phyloP scores from a whole-genome alignment of 2,329 filamentous ascomycete species.

The Trichophyton simii region DNA sequence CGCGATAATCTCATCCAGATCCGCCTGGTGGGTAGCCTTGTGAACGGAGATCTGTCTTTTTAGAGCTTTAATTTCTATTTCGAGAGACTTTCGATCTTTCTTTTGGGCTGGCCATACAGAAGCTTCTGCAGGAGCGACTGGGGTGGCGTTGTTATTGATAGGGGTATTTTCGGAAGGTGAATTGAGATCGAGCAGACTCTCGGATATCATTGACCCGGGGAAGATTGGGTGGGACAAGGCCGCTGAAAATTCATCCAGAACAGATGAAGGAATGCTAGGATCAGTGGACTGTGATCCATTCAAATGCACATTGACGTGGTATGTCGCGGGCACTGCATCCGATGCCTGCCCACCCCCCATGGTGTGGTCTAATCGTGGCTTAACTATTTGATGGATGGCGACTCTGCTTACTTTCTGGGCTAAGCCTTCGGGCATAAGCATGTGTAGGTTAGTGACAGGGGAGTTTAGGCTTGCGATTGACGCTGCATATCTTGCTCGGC shows the following conservation, averaged over 20 bases:
- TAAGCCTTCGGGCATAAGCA: slow-evolving; percentile 50
- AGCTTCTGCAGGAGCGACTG: background rate
- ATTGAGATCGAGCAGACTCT: slow-evolving; percentile 29
- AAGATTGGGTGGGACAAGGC: slow-evolving; percentile 30
- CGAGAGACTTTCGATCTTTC: slow-evolving; percentile 22
- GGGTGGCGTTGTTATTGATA: background rate
- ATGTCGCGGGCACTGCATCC: slow-evolving; percentile 32
- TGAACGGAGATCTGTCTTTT: slow-evolving; percentile 22
- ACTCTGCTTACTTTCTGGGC: slow-evolving; percentile 22
- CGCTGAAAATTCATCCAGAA: slow-evolving; percentile 22
- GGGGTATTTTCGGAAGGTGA: slow-evolving; percentile 10
- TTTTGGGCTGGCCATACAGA: slow-evolving; percentile 10
- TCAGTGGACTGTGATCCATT: slow-evolving; percentile 11
- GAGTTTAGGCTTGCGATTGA: slow-evolving; percentile 62
- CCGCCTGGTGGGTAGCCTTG: slow-evolving; percentile 26
- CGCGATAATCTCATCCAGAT: slow-evolving; percentile 25
- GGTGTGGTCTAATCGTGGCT: slow-evolving; percentile 47
- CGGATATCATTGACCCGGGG: slow-evolving; percentile 27
- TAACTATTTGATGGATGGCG: slow-evolving; percentile 54
- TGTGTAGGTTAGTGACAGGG: slow-evolving; percentile 68
- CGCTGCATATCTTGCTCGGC: slow-evolving; percentile 53
- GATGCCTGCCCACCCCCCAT: slow-evolving; percentile 25
- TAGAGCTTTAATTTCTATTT: slow-evolving; percentile 29
- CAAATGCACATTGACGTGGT: slow-evolving; percentile 31
- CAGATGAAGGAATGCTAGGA: slow-evolving; percentile 4